Evolutionary conservation across 345 rosid genomes (phyloP), one percentile per base, ranked within the genome.

Genomic region (Populus nigra): DNA sequence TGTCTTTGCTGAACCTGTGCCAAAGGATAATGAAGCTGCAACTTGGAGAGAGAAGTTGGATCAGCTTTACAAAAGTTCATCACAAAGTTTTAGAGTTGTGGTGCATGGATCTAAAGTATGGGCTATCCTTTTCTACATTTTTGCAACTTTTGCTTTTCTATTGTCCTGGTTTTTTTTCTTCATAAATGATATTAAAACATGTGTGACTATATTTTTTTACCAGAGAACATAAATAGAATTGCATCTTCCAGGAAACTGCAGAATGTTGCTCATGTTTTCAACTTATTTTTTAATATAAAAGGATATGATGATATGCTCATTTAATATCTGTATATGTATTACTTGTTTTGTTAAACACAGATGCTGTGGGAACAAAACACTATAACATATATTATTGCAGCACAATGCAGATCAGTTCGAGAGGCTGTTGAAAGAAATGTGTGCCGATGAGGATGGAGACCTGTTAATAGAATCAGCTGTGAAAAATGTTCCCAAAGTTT

Each of bases 341-440:
- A 18, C 57, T 18, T 50, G 57, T 50, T 50, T 50, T 50, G 57
- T 5, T 50, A 50, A 50, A 50, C 12, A 35, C 18, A 38, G 15
- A 38, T 38, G 45, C 33, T 9, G 35, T 29, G 33, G 25, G 38
- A 59, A 74, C 38, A 35, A 33, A 59, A 74, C 67, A 78, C 39
- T 80, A 74, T 83, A 83, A 81, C 77, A 78, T 83, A 78, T 78
- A 75, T 68, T 86, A 83, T 87, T 92, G 87, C 97, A 96, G 99
- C 99, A 96, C 86, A 94, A 97, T 85, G 98, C 98, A 87, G 94
- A 94, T 76, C 97, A 96, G 83, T 96, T 96, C 49, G 98, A 96
- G 89, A 91, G 93, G 78, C 85, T 94, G 87, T 85, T 96, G 78
- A 96, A 94, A 83, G 99, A 96, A 87, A 91, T 96, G 97, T 96